Percentiles rank a stretch among this genome's conserved stretches.
Conservation (phyloP, 176 grass and related monocot species). For the Hordeum marinum region DNA sequence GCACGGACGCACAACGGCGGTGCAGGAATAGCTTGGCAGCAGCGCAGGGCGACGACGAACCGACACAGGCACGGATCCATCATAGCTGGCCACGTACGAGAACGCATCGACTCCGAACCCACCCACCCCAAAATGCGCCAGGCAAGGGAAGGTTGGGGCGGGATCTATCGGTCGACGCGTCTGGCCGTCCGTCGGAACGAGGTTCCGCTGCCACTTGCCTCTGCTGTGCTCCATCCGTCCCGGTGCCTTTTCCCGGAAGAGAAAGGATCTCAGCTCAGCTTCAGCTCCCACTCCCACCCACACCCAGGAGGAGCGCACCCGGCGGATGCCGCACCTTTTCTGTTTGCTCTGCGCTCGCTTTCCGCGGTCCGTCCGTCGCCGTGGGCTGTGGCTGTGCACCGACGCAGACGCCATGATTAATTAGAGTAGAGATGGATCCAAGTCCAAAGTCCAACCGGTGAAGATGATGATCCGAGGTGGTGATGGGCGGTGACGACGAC, state of each 20-base stretch:
- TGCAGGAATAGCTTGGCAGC: too few relatives aligned
- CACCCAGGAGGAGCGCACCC: too few relatives aligned
- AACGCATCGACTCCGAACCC: background rate
- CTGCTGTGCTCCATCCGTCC: too few relatives aligned
- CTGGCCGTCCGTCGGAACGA: background rate
- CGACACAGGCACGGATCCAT: background rate
- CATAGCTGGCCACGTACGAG: background rate
- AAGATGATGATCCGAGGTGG: background rate
- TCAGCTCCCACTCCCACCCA: too few relatives aligned
- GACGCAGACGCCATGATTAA: conserved; percentile 15
- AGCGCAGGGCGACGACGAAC: background rate
- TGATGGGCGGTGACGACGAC: background rate
- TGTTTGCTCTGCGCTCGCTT: background rate
- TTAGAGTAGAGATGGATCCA: too few relatives aligned
- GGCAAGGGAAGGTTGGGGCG: background rate
- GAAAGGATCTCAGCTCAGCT: background rate
- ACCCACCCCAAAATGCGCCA: background rate
- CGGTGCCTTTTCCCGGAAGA: background rate
- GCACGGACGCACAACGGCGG: too few relatives aligned
- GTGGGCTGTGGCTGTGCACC: conserved; percentile 5
- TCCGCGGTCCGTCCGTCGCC: too few relatives aligned
- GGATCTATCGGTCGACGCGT: background rate
- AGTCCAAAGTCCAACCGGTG: background rate
- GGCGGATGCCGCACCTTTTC: background rate
- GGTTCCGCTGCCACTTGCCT: background rate